A percentile compares a stretch with the other conserved stretches of the same genome.
These are phyloP conservation scores for Phytopythium delawarense DNA, from an alignment of 352 stramenopile genomes.

Conservation along the genomic window DNA sequence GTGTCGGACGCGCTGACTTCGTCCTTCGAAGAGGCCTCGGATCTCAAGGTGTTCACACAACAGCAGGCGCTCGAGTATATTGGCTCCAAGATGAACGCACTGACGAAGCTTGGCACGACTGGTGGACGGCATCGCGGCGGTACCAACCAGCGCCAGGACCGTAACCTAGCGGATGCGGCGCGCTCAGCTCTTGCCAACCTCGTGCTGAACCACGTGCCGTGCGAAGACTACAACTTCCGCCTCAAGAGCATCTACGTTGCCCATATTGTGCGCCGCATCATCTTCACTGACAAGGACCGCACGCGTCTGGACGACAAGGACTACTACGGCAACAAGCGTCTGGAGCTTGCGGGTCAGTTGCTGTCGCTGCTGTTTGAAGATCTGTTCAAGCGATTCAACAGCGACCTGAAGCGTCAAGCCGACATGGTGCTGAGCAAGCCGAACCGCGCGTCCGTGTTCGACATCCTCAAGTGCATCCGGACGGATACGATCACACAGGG, in stretches of 20 bases:
- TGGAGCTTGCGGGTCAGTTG: constrained; percentile 98
- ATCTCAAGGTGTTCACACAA: constrained; percentile 96
- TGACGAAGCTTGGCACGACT: constrained; percentile 54
- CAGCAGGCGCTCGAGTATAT: constrained; percentile 95
- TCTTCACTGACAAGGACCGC: constrained; percentile 85
- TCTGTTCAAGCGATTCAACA: constrained; percentile 98
- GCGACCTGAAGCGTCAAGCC: constrained; percentile 96
- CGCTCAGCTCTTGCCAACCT: constrained; percentile 97
- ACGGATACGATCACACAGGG: constrained; percentile 98
- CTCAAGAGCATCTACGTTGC: constrained; percentile 98
- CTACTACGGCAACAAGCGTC: constrained; percentile 99
- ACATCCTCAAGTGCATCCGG: constrained; percentile 97
- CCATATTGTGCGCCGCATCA: constrained; percentile 94
- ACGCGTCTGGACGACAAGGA: constrained; percentile 97
- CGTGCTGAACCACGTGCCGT: constrained; percentile 98
- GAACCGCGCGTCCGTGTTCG: constrained; percentile 97
- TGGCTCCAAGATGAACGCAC: constrained; percentile 93
- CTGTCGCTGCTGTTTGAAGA: constrained; percentile 99
- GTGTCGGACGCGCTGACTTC: constrained; percentile 93
- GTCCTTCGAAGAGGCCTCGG: constrained; percentile 94
- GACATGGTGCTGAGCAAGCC: constrained; percentile 98
- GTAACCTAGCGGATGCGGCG: constrained; percentile 91
- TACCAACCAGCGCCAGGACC: constrained; percentile 33
- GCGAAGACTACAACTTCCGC: constrained; percentile 96
- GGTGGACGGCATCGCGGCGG: constrained; percentile 34